Base-by-base conservation (phyloP, 2,329 filamentous ascomycete species). In the Neofusicoccum cordaticola region DNA sequence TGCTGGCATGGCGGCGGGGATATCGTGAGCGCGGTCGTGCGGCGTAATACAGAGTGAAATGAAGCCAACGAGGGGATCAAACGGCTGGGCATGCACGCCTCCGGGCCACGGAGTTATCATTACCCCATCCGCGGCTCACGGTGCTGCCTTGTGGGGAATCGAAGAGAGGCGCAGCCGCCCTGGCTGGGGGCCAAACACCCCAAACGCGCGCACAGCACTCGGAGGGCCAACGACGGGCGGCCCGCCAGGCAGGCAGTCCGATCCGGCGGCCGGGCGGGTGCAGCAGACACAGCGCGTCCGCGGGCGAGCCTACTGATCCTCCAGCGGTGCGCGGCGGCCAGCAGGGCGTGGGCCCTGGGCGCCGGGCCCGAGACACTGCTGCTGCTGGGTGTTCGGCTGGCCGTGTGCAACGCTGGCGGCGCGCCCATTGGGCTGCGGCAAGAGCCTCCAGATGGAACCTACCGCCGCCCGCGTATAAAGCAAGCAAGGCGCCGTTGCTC, bases 241-340 rank as follows among this genome's bases (percentile, higher is more conserved):
- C 27, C 27, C 27, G 27, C 27, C 27, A 31, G 27, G 27, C 27
- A 31, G 27, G 37, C 37, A 17, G 19, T 19, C 37, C 53, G 39
- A 22, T 9, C 7, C 22, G 22, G 2, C 22, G 22, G 22, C 22
- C 22, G 22, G 22, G 22, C 22, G 22, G 22, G 22, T 22, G 3
- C 22, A 22, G 22, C 22, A 22, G 22, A 22, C 22, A 22, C 22
- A 22, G 22, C 22, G 22, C 22, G 22, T 3, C 41, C 37, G 53
- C 13, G 22, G 52, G 34, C 3, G 41, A 58, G 56, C 56, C 56
- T 60, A 60, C 9, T 60, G 56, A 60, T 60, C 56, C 56, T 60
- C 35, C 56, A 13, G 27, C 27, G 27, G 22, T 3, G 22, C 22
- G 22, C 22, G 22, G 22, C 22, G 27, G 27, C 27, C 27, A 31